phyloP scores from a whole-genome alignment of 306 rosid species.

The Vachellia pachyceras region DNA sequence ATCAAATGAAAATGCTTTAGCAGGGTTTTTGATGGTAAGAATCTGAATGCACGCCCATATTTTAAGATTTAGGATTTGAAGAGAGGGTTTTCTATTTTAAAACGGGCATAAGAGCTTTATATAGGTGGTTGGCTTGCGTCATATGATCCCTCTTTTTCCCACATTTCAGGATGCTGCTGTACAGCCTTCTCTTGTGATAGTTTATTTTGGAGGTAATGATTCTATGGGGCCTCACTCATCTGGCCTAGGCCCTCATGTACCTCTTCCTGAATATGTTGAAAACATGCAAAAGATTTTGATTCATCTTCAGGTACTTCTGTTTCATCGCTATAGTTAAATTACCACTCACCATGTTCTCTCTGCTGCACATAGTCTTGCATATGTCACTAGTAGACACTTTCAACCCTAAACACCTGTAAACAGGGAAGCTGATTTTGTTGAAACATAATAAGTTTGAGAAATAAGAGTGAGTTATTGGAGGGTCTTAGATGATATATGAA shows the following conservation, averaged over 20 bases:
- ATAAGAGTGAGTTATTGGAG: neutral
- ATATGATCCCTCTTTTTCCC: neutral
- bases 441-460: neutral
- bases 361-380: neutral
- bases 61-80: neutral
- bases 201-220: constrained; percentile 5
- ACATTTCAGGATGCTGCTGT: constrained; percentile 60
- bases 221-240: constrained; percentile 2
- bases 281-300: neutral
- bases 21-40: neutral
- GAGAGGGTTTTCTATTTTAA: neutral
- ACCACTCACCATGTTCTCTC: neutral
- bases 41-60: neutral
- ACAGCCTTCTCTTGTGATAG: constrained; percentile 72
- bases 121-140: neutral
- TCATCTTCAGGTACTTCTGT: neutral
- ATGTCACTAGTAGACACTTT: too few relatives aligned
- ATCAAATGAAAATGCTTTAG: constrained; percentile 11
- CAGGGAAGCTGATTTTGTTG: neutral
- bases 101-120: constrained; percentile 14
- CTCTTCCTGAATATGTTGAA: neutral
- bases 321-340: neutral
- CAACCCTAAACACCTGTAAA: too few relatives aligned
- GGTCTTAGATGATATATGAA: neutral
- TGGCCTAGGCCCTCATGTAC: constrained; percentile 2